phyloP scores from a whole-genome alignment of 768 basidiomycete genomes.

The Candolleomyces eurysporus region DNA sequence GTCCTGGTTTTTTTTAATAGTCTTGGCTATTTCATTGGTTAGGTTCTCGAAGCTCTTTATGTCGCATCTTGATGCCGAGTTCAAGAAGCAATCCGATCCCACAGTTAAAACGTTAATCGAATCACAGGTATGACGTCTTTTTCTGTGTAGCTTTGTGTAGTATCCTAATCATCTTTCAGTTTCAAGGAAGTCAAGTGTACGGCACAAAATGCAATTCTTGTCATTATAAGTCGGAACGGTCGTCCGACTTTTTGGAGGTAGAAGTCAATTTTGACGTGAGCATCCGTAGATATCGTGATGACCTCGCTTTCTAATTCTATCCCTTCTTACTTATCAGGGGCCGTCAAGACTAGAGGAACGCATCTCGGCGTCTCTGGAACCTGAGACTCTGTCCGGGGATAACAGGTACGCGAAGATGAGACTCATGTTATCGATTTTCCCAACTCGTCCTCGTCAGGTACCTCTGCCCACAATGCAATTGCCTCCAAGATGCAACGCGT shows the following conservation, averaged over 20 bases:
- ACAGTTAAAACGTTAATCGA: slow-evolving; percentile 66
- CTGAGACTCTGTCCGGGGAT: slow-evolving; percentile 76
- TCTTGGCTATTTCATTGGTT: slow-evolving; percentile 1
- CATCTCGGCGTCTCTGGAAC: slow-evolving; percentile 58
- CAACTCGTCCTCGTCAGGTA: slow-evolving; percentile 49
- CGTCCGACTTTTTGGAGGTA: slow-evolving; percentile 80
- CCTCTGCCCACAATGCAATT: slow-evolving; percentile 70
- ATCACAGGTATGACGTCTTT: slow-evolving; percentile 52
- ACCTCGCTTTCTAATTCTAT: background rate
- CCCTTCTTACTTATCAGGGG: slow-evolving; percentile 13
- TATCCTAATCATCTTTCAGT: slow-evolving; percentile 45
- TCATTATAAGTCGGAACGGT: slow-evolving; percentile 61
- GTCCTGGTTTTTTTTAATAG: slow-evolving; percentile 18
- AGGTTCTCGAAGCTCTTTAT: slow-evolving; percentile 97
- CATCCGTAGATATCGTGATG: background rate
- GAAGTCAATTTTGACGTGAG: slow-evolving; percentile 80
- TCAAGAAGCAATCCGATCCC: slow-evolving; percentile 72
- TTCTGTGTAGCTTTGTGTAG: background rate
- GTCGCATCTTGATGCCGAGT: slow-evolving; percentile 83
- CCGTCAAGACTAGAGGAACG: slow-evolving; percentile 70
- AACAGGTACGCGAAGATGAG: slow-evolving; percentile 58
- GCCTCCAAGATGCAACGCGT: slow-evolving; percentile 76
- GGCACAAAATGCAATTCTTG: slow-evolving; percentile 78
- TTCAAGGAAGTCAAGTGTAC: slow-evolving; percentile 83
- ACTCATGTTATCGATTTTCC: background rate